Evolutionary conservation across 2,329 filamentous ascomycete genomes (phyloP).

Genomic region (Scorias spongiosa): DNA sequence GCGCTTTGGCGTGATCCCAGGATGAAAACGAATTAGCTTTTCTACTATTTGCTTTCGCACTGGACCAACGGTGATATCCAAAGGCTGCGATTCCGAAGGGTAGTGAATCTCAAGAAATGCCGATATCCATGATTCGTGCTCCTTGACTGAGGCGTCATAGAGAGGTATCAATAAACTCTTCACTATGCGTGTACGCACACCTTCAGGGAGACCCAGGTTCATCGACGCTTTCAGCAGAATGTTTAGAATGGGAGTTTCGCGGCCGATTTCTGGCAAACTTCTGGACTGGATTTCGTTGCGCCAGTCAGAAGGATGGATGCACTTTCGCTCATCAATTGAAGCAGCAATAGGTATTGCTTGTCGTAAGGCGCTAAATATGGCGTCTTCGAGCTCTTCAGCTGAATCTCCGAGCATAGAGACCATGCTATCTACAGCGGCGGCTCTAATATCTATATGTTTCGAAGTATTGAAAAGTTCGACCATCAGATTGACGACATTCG

Average conservation of each 20-base stretch:
- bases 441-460: conserved; percentile 24
- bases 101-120: no score
- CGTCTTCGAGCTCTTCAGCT: conserved; percentile 3
- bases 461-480: conserved; percentile 14
- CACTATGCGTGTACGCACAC: not conserved
- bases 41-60: no score
- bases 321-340: conserved; percentile 21
- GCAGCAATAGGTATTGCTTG: conserved; percentile 19
- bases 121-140: not conserved
- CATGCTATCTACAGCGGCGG: conserved; percentile 20
- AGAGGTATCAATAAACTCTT: not conserved
- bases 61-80: no score
- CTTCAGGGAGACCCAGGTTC: not conserved
- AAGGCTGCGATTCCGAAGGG: no score
- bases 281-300: conserved; percentile 8
- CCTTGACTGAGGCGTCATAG: not conserved
- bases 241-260: not conserved
- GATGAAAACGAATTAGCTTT: no score
- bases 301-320: conserved; percentile 21
- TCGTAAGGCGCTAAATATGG: conserved; percentile 11
- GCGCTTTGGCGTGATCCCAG: no score
- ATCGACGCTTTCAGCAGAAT: not conserved
- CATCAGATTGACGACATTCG: conserved; percentile 18
- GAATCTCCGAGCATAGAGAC: conserved; percentile 14
- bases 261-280: conserved; percentile 9